Evolutionary conservation across 306 rosid genomes (phyloP), one percentile per base, ranked within the genome.

Genomic region (Citrullus mucosospermus): DNA sequence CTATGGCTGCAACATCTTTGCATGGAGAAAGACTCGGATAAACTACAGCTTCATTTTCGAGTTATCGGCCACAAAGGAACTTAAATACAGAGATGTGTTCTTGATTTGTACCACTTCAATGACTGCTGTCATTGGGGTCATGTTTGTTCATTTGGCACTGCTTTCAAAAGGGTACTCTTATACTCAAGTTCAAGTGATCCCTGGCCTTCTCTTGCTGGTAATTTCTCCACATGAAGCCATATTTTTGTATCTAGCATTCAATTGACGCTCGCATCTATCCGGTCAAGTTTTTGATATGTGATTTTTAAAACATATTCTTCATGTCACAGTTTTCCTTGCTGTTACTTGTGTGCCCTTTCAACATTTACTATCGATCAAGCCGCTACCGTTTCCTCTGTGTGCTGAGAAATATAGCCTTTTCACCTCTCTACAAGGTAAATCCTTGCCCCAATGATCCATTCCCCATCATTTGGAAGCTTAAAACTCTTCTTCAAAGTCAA

Each of bases 391-490:
- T 96, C 78, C 93, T 96, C 48, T 79, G 93, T 62, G 96, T 88
- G 77, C 88, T 92, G 72, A 92, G 99, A 88, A 92, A 92, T 85
- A 96, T 96, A 78, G 41, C 89, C 80, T 85, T 89, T 80, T 90
- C 99, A 61, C 99, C 99, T 72, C 93, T 96, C 82, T 96, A 96
- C 84, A 92, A 96, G 98, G 98, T 91, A 87, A 30, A 43, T 39
- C 62, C 79, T 20, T 58, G 15, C 71, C 36, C 63, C 46, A 72
- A 0, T 8, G 9, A 32, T 74, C 32, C 63, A 25, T 54, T 17
- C 62, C 25, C 62, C 43, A 17, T 74, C 63, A 9, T 51, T 74
- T 74, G 78, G 78, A 74, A 53, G 62, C 61, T 53, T 34, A 72
- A 51, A 72, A 6, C 6, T 72, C 20, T 20, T 34, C 66, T 83